phyloP scores from a whole-genome alignment of 305 asterid species.

The Rubia balearica region DNA sequence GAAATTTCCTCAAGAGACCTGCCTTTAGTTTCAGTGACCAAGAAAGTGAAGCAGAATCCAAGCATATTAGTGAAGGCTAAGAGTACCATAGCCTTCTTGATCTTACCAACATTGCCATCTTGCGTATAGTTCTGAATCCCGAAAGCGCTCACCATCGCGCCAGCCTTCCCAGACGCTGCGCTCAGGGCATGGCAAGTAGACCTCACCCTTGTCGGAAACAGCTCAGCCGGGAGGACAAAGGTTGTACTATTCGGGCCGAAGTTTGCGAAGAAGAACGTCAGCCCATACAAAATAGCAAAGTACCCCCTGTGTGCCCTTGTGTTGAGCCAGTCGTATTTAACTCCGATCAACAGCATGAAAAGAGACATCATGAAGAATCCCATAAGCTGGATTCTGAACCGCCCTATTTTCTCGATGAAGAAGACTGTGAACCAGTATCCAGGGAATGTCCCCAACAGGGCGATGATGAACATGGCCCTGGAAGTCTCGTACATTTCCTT shows the following conservation, averaged over 20 bases:
- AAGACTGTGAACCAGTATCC: slow-evolving; percentile 58
- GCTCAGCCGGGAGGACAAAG: slow-evolving; percentile 58
- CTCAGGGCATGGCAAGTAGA: slow-evolving; percentile 60
- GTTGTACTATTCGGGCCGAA: slow-evolving; percentile 62
- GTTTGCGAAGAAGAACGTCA: slow-evolving; percentile 58
- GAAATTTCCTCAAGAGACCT: slow-evolving; percentile 54
- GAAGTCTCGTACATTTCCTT: slow-evolving; percentile 51
- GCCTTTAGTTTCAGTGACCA: slow-evolving; percentile 55
- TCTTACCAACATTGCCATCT: slow-evolving; percentile 26
- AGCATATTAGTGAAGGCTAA: slow-evolving; percentile 44
- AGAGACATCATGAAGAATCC: slow-evolving; percentile 65
- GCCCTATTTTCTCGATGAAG: slow-evolving; percentile 49
- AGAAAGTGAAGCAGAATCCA: slow-evolving; percentile 48
- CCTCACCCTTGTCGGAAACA: slow-evolving; percentile 47
- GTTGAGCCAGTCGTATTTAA: slow-evolving; percentile 35
- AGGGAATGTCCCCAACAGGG: slow-evolving; percentile 50
- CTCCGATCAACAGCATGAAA: slow-evolving; percentile 46
- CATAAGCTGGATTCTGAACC: slow-evolving; percentile 43
- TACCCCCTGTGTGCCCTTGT: slow-evolving; percentile 31
- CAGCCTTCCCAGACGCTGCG: slow-evolving; percentile 58
- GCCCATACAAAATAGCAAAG: slow-evolving; percentile 49
- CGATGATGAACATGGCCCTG: slow-evolving; percentile 53
- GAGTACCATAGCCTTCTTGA: slow-evolving; percentile 40
- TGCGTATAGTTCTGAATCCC: slow-evolving; percentile 50
- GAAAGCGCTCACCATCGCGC: slow-evolving; percentile 55